phyloP scores from a whole-genome alignment of 345 rosid genomes.

The Populus ilicifolia region DNA sequence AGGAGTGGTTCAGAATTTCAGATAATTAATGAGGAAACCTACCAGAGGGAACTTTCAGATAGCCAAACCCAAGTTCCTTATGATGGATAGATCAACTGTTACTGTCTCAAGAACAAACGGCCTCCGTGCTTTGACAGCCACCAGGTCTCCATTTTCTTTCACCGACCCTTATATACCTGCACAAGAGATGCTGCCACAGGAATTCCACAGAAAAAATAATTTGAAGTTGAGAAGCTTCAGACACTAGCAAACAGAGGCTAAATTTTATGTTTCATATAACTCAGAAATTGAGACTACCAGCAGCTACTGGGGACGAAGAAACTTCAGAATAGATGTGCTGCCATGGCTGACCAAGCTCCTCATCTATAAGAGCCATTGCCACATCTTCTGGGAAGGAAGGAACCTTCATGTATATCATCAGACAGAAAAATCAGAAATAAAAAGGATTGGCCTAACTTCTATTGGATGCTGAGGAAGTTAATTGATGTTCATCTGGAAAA shows the following conservation, averaged over 20 bases:
- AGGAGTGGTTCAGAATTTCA: neutral
- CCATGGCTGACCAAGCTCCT: constrained; percentile 97
- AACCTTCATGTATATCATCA: constrained; percentile 56
- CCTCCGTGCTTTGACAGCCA: constrained; percentile 95
- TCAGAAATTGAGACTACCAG: constrained; percentile 48
- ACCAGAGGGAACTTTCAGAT: constrained; percentile 96
- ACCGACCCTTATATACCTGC: constrained; percentile 91
- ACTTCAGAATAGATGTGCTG: constrained; percentile 76
- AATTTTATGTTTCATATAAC: neutral
- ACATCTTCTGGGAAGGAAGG: constrained; percentile 98
- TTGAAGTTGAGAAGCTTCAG: neutral
- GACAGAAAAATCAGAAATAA: constrained; percentile 25
- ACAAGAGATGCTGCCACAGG: constrained; percentile 81
- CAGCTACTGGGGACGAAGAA: constrained; percentile 93
- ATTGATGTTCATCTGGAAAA: neutral
- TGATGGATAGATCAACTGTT: constrained; percentile 76
- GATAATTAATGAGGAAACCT: neutral
- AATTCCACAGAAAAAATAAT: constrained; percentile 15
- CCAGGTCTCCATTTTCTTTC: constrained; percentile 84
- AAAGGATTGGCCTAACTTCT: neutral
- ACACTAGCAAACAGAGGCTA: constrained; percentile 4
- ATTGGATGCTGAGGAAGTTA: neutral
- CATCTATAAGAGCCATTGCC: constrained; percentile 90
- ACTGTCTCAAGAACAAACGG: constrained; percentile 98
- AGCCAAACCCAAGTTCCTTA: constrained; percentile 75